Base-by-base conservation (phyloP, 345 rosid genomes). In the Microthlaspi erraticum region DNA sequence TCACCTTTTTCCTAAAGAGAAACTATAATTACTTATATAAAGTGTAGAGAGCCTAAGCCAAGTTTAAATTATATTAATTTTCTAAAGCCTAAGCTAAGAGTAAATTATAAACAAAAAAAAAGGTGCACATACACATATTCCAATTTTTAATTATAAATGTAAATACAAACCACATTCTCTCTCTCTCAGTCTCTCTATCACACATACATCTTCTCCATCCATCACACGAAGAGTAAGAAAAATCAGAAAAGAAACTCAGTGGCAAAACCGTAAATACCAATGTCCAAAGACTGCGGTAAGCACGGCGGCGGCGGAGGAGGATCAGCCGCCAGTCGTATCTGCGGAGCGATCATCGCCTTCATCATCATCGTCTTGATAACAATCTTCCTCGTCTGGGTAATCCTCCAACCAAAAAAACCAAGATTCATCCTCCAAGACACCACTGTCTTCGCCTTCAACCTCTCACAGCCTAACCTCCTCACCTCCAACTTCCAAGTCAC, bases 401-500 rank as follows among this genome's bases (percentile, higher is more conserved):
- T 89, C 46, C 90, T 91, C 76, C 88, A 67, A 9, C 98, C 98
- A 1, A 37, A 62, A 13, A 93, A 93, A 36, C 98, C 98, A 5
- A 59, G 59, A 1, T 91, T 93, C 86, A 38, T 81, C 73, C 86
- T 93, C 81, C 97, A 89, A 76, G 98, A 93, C 79, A 84, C 84
- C 70, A 91, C 97, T 65, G 86, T 93, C 74, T 85, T 72, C 72
- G 78, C 77, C 81, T 93, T 93, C 87, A 93, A 91, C 82, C 49
- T 83, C 80, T 55, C 98, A 2, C 55, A 66, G 1, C 92, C 96
- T 1, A 87, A 87, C 78, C 49, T 73, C 66, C 86, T 93, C 74
- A 87, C 96, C 13, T 83, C 90, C 72, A 87, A 73, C 77, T 80
- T 93, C 82, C 92, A 86, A 52, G 77, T 91, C 82, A 91, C 98